Evolutionary conservation across 2,329 filamentous ascomycete species (phyloP).

Genomic region (Albophoma yamanashiensis): DNA sequence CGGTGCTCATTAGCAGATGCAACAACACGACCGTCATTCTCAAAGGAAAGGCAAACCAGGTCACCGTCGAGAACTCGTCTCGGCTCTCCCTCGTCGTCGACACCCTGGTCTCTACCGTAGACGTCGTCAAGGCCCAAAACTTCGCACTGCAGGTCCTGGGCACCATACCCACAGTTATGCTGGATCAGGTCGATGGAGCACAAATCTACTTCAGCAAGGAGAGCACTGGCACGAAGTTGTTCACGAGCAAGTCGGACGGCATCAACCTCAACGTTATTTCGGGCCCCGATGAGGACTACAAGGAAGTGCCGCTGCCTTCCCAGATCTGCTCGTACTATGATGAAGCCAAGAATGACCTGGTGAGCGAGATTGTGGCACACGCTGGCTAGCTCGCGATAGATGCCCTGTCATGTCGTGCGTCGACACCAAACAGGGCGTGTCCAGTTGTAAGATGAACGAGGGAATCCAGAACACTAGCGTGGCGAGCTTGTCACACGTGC

Average conservation of each 20-base stretch:
- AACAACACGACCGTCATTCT: slow-evolving; percentile 84
- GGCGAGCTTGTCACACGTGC: background rate
- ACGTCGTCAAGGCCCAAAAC: slow-evolving; percentile 90
- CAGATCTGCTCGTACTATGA: slow-evolving; percentile 76
- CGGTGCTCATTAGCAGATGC: slow-evolving; percentile 85
- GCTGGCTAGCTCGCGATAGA: slow-evolving; percentile 46
- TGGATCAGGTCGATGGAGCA: slow-evolving; percentile 90
- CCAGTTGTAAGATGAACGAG: background rate
- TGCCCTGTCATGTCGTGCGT: background rate
- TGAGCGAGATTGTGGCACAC: slow-evolving; percentile 94
- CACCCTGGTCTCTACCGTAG: slow-evolving; percentile 78
- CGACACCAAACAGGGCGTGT: background rate
- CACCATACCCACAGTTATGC: slow-evolving; percentile 71
- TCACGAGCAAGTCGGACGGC: slow-evolving; percentile 76
- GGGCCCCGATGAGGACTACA: slow-evolving; percentile 67
- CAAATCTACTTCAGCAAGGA: slow-evolving; percentile 78
- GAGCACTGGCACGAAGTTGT: slow-evolving; percentile 69
- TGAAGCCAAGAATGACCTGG: slow-evolving; percentile 58
- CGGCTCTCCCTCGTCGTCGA: slow-evolving; percentile 82
- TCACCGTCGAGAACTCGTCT: slow-evolving; percentile 84
- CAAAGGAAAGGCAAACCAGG: slow-evolving; percentile 91
- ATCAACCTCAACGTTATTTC: slow-evolving; percentile 79
- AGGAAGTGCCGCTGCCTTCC: slow-evolving; percentile 77
- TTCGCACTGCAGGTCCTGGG: slow-evolving; percentile 92
- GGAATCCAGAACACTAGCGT: background rate